Evolutionary conservation across 1,139 yeast genomes (phyloP), one percentile per base, ranked within the genome.

Genomic region (Yamadazyma blattariae): DNA sequence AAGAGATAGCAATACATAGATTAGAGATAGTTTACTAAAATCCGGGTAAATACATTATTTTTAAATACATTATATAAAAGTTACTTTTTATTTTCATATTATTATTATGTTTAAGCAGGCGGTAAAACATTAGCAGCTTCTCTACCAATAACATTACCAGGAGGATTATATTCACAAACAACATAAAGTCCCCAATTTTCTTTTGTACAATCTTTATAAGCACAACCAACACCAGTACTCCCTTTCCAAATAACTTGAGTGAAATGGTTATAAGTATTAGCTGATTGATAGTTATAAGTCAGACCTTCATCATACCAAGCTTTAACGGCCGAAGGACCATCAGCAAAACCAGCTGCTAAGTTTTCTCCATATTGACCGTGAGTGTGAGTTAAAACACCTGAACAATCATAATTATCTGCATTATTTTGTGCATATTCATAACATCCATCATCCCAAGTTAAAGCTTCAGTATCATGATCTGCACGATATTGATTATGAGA

Each of bases 341-440:
- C 65, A 30, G 71, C 45, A 61, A 71, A 75, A 38, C 96, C 96
- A 36, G 77, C 67, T 35, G 95, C 96, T 56, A 89, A 72, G 72
- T 89, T 89, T 67, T 89, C 96, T 56, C 96, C 96, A 64, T 75
- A 83, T 35, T 69, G 61, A 38, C 92, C 92, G 38, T 85, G 86
- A 33, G 95, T 80, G 67, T 89, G 96, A 25, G 64, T 61, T 58
- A 88, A 76, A 11, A 53, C 47, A 38, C 85, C 84, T 25, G 78
- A 76, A 65, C 96, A 88, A 57, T 75, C 75, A 61, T 81, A 85
- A 35, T 64, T 52, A 59, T 79, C 75, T 29, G 90, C 89, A 58
- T 81, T 84, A 46, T 64, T 57, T 61, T 79, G 80, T 33, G 96
- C 96, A 52, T 77, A 82, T 29, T 61, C 50, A 41, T 83, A 89